Conservation (phyloP, 345 rosid genomes). For the Rhodomyrtus tomentosa region DNA sequence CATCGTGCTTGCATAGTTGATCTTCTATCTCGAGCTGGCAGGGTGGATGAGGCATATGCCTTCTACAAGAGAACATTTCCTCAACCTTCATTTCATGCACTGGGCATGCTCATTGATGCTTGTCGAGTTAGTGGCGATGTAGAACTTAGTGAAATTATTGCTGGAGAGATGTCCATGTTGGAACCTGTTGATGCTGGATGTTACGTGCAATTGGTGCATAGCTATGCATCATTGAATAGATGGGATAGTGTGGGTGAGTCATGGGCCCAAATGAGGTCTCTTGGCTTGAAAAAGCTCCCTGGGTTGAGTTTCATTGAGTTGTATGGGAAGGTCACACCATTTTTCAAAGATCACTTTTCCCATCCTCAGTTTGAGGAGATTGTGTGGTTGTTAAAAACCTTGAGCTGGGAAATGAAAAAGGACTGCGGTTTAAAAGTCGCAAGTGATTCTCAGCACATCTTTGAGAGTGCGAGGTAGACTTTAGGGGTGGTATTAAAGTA, state of each 20-base stretch:
- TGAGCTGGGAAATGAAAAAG: constrained; percentile 25
- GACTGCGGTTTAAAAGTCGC: neutral
- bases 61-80: constrained; percentile 34
- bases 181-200: constrained; percentile 32
- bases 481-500: neutral
- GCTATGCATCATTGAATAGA: constrained; percentile 42
- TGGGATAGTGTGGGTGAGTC: constrained; percentile 44
- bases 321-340: constrained; percentile 24
- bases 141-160: constrained; percentile 24
- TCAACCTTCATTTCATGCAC: constrained; percentile 23
- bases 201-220: constrained; percentile 43
- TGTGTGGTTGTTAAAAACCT: constrained; percentile 12
- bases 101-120: constrained; percentile 49
- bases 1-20: constrained; percentile 51
- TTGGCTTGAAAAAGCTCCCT: constrained; percentile 43
- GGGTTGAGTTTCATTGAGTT: constrained; percentile 54
- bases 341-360: constrained; percentile 31
- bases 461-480: neutral
- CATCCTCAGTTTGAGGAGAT: constrained; percentile 34
- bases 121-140: constrained; percentile 21
- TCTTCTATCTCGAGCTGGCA: constrained; percentile 49
- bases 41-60: constrained; percentile 40
- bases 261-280: constrained; percentile 42
- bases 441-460: neutral
- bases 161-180: constrained; percentile 22